Percentiles rank a stretch among this genome's conserved stretches.
Conservation (phyloP, 148 eudicot species). For the Rhododendron kiyosumense region DNA sequence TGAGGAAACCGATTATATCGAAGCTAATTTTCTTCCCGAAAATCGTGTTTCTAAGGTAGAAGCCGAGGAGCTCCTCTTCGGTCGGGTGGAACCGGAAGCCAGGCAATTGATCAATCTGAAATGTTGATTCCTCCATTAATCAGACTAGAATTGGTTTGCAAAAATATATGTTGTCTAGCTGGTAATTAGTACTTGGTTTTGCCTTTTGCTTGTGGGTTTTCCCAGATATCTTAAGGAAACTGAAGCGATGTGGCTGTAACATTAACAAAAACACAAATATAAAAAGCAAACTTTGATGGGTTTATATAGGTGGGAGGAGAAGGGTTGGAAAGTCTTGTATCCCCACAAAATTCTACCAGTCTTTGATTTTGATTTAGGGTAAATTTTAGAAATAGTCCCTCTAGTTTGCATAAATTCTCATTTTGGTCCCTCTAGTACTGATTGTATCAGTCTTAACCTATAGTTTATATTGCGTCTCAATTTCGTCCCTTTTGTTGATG, state of each 20-base stretch:
- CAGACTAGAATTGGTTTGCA: background rate
- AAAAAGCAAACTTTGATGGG: background rate
- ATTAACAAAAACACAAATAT: background rate
- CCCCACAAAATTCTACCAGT: background rate
- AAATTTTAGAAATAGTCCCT: no score
- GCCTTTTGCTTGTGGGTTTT: background rate
- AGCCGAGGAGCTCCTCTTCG: conserved; percentile 74
- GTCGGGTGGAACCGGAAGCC: conserved; percentile 93
- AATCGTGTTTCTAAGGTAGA: conserved; percentile 56
- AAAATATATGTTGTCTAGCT: background rate
- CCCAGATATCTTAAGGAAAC: background rate
- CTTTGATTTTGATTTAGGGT: background rate
- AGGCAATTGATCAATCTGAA: conserved; percentile 42
- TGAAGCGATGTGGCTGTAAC: background rate
- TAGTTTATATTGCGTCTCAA: no score
- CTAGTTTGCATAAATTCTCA: no score
- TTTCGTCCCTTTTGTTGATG: no score
- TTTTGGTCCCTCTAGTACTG: no score
- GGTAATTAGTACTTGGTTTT: background rate
- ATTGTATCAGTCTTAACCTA: no score
- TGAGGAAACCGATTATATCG: conserved; percentile 52
- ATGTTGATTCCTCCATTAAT: conserved; percentile 36
- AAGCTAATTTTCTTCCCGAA: conserved; percentile 33
- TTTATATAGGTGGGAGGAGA: background rate
- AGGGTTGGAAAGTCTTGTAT: background rate